These are phyloP conservation scores for Cercospora sp. DNA, from an alignment of 2,329 filamentous ascomycete genomes.

Conservation along the genomic window DNA sequence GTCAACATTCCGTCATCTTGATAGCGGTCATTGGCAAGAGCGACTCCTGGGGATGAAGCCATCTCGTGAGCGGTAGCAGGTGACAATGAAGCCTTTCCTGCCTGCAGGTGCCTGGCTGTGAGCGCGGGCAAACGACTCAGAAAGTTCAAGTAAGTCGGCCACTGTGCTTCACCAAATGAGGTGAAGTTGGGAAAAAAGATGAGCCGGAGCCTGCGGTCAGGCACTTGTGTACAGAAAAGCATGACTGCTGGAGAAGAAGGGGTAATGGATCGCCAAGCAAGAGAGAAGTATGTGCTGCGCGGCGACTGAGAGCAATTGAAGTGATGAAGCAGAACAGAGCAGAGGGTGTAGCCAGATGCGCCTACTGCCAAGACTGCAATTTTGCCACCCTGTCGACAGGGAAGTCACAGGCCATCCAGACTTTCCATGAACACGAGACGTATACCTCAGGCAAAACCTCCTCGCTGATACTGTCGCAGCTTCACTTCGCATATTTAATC, in stretches of 20 bases:
- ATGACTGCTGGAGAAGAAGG: not conserved
- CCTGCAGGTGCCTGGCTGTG: not conserved
- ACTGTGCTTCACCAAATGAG: not conserved
- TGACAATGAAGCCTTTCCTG: not conserved
- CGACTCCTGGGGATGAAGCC: not conserved
- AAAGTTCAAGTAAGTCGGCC: not conserved
- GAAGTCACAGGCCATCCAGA: not conserved
- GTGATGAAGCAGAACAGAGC: not conserved
- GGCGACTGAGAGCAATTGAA: not conserved
- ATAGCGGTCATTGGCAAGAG: not conserved
- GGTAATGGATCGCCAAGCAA: not conserved
- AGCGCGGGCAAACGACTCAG: not conserved
- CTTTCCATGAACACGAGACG: not conserved
- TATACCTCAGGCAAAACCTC: not conserved
- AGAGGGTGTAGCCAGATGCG: not conserved
- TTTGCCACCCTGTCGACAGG: not conserved
- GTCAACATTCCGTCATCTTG: conserved; percentile 1
- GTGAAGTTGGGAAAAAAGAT: not conserved
- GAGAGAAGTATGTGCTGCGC: not conserved
- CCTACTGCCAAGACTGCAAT: not conserved
- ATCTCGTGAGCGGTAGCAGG: not conserved
- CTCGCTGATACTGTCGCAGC: not conserved
- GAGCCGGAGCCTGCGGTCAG: not conserved
- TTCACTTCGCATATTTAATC: not conserved
- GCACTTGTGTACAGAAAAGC: not conserved